These are phyloP conservation scores for Trichoderma orchidacearum DNA, from an alignment of 495 filamentous ascomycete species.

Conservation along the genomic window DNA sequence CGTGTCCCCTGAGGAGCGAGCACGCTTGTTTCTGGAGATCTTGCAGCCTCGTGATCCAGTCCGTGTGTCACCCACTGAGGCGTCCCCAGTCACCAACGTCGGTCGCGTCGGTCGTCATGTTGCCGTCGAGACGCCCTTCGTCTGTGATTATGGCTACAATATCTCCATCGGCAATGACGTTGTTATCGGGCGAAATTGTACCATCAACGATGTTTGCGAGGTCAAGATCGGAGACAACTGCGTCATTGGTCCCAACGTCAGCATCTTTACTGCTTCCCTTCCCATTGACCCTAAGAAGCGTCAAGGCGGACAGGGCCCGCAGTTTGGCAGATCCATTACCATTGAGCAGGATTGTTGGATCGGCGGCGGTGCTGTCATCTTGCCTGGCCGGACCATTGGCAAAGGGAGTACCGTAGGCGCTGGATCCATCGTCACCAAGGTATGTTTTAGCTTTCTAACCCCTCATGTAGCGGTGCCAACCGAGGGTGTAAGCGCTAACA, in stretches of 20 bases:
- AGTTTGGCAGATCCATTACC: conserved; percentile 55
- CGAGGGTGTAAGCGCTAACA: neutral
- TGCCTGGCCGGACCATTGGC: conserved; percentile 70
- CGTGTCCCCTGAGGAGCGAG: conserved; percentile 65
- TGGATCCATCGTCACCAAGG: conserved; percentile 79
- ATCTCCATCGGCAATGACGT: conserved; percentile 79
- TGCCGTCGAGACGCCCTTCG: conserved; percentile 79
- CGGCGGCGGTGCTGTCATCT: conserved; percentile 51
- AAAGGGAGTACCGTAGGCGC: conserved; percentile 70
- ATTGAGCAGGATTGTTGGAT: conserved; percentile 89
- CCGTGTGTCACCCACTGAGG: conserved; percentile 27
- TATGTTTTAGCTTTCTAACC: conserved; percentile 20
- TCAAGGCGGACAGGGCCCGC: conserved; percentile 59
- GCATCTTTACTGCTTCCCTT: conserved; percentile 64
- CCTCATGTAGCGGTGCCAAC: neutral
- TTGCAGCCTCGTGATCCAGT: conserved; percentile 36
- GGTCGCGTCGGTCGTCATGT: conserved; percentile 67
- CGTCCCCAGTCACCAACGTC: conserved; percentile 32
- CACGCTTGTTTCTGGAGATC: conserved; percentile 66
- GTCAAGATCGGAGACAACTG: conserved; percentile 67
- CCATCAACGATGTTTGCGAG: conserved; percentile 66
- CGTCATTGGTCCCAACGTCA: conserved; percentile 77
- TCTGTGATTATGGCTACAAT: conserved; percentile 93
- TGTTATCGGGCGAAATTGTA: conserved; percentile 73
- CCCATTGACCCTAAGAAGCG: conserved; percentile 63